Conservation (phyloP, 768 basidiomycete species). For the Cubamyces sp. region DNA sequence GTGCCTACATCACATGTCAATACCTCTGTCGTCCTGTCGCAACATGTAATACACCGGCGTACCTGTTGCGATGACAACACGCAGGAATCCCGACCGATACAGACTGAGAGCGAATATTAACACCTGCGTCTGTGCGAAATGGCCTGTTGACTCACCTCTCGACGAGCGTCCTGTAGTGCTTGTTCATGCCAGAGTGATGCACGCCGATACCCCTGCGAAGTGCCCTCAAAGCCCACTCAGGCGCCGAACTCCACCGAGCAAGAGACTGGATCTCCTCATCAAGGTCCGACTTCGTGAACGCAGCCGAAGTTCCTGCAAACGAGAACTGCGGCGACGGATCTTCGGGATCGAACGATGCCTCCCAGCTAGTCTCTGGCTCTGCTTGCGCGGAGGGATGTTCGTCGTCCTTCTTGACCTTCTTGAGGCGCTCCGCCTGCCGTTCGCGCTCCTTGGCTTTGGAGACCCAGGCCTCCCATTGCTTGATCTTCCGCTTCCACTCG, state of each 20-base stretch:
- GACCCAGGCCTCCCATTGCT: constrained; percentile 56
- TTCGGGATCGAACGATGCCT: constrained; percentile 57
- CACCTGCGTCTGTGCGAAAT: neutral
- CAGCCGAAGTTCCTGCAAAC: constrained; percentile 49
- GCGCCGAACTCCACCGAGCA: constrained; percentile 37
- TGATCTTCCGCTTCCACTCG: constrained; percentile 54
- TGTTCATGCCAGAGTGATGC: constrained; percentile 74
- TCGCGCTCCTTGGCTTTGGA: constrained; percentile 51
- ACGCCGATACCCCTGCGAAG: constrained; percentile 66
- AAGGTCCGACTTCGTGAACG: constrained; percentile 52
- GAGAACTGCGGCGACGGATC: constrained; percentile 65
- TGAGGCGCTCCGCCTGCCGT: constrained; percentile 44
- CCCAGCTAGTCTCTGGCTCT: constrained; percentile 44
- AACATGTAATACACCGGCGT: neutral
- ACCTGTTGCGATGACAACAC: constrained; percentile 72
- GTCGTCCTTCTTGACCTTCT: constrained; percentile 44
- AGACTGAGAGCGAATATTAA: constrained; percentile 40
- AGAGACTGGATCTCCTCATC: constrained; percentile 50
- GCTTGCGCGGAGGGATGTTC: constrained; percentile 31
- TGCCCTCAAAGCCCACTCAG: constrained; percentile 50
- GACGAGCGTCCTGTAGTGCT: constrained; percentile 56
- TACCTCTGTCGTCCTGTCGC: neutral
- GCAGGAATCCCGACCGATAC: constrained; percentile 64
- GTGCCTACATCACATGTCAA: constrained; percentile 46
- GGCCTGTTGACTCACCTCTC: constrained; percentile 49